Base-by-base conservation (phyloP, 1,139 yeast genomes). In the Suhomyces kunorum region DNA sequence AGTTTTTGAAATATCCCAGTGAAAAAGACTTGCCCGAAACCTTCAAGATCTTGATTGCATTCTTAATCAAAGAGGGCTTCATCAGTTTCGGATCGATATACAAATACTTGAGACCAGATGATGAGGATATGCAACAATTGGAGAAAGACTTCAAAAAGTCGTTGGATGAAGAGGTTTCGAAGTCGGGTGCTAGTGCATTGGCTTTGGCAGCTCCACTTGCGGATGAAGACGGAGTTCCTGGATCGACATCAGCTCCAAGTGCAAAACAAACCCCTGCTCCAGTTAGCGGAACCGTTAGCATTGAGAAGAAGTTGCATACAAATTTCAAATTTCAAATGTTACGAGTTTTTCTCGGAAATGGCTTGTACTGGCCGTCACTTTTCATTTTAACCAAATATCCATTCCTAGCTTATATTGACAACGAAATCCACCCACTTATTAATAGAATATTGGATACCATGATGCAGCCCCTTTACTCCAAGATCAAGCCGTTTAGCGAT, bases 181-280 rank as follows among this genome's bases (percentile, higher is more conserved):
- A 73, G 46, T 85, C 94, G 0, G 77, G 80, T 18, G 85, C 88
- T 0, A 86, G 85, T 46, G 95, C 96, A 0, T 65, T 90, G 39
- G 94, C 97, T 0, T 61, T 88, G 50, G 96, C 97, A 3, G 94
- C 95, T 6, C 95, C 96, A 1, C 66, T 90, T 34, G 71, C 75
- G 5, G 83, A 81, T 36, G 95, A 83, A 16, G 84, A 78, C 13
- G 85, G 75, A 5, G 57, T 45, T 9, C 46, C 38, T 6, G 17
- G 37, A 6, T 6, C 34, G 8, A 26, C 24, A 8, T 54, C 31
- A 24, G 11, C 24, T 5, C 12, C 34, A 2, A 20, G 27, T 7
- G 24, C 28, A 5, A 32, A 22, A 19, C 28, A 8, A 13, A 40
- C 39, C 18, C 27, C 37, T 15, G 33, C 8, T 5, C 31, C 38